Evolutionary conservation across 306 rosid species (phyloP), one percentile per base, ranked within the genome.

Genomic region (Sesbania bispinosa): DNA sequence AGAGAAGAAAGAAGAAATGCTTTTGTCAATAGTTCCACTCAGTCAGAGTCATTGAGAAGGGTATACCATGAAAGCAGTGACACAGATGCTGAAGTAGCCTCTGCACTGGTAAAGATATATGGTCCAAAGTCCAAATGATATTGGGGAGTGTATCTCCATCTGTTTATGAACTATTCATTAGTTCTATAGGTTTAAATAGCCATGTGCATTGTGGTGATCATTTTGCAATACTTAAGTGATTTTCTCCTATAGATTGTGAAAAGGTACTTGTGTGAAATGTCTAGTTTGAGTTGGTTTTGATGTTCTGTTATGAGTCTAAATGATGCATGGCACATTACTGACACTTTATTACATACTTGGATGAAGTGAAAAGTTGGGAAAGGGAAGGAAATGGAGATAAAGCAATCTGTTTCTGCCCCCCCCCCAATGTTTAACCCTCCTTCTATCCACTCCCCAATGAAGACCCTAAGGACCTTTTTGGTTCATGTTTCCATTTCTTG

Each of bases 41-140:
- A 1, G 16, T 67, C 74, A 0, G 20, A 52, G 69, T 18, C 87
- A 21, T 33, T 59, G 42, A 60, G 1, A 26, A 59, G 13, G 82
- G 55, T 64, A 16, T 74, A 62, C 10, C 14, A 26, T 58, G 62
- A 2, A 39, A 75, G 66, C 77, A 84, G 82, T 67, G 87, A 65
- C 75, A 66, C 74, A 8, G 85, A 71, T 51, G 62, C 62, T 5
- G 87, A 90, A 54, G 71, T 61, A 20, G 61, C 18, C 47, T 61
- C 43, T 36, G 43, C 11, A 73, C 39, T 6, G 88, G 93, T 92
- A 87, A 77, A 67, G 43, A 69, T 38, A 24, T 61, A 38, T 10
- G 62, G 65, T 27, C 45, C 48, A 24, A 10, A 38, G 21, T 55
- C 69, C 46, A 69, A 59, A 63, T 48, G 32, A 47, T 71, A 13